Conservation (phyloP, 371 early-diverging fungal genomes). For the Umbelopsis sp. region DNA sequence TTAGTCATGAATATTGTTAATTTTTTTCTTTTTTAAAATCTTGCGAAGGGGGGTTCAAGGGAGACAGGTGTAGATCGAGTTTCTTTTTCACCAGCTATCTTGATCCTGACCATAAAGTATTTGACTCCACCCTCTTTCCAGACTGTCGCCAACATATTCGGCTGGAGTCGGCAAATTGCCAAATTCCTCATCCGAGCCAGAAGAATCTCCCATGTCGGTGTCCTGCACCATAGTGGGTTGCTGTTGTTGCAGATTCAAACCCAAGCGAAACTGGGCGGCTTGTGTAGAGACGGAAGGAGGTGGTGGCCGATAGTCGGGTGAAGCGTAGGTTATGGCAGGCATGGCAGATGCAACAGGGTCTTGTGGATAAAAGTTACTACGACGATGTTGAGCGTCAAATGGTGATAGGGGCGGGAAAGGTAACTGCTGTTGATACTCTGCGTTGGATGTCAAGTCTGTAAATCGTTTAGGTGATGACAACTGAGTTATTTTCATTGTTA, state of each 20-base stretch:
- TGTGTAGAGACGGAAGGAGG: constrained; percentile 33
- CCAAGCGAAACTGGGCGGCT: constrained; percentile 32
- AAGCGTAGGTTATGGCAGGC: constrained; percentile 38
- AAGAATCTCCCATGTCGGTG: constrained; percentile 16
- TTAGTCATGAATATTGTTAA: neutral
- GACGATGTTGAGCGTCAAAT: constrained; percentile 2
- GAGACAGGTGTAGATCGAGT: neutral
- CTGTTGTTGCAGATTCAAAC: constrained; percentile 21
- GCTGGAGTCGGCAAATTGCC: constrained; percentile 15
- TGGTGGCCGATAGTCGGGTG: constrained; percentile 39
- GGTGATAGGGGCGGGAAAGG: constrained; percentile 1
- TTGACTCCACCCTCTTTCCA: constrained; percentile 18
- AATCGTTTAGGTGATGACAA: constrained; percentile 17
- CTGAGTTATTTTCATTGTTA: constrained; percentile 8
- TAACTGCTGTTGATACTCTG: neutral
- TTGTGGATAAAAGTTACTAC: constrained; percentile 1
- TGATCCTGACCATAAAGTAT: constrained; percentile 16
- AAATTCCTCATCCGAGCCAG: constrained; percentile 13
- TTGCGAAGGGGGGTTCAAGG: neutral
- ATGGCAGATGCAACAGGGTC: neutral
- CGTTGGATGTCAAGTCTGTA: constrained; percentile 1
- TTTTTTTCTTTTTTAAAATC: neutral
- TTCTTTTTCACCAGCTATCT: constrained; percentile 8
- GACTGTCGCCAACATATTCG: constrained; percentile 19
- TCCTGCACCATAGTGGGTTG: constrained; percentile 19